These are phyloP conservation scores for Protomyces pachydermus DNA, from an alignment of 1,139 yeast genomes.

Conservation along the genomic window DNA sequence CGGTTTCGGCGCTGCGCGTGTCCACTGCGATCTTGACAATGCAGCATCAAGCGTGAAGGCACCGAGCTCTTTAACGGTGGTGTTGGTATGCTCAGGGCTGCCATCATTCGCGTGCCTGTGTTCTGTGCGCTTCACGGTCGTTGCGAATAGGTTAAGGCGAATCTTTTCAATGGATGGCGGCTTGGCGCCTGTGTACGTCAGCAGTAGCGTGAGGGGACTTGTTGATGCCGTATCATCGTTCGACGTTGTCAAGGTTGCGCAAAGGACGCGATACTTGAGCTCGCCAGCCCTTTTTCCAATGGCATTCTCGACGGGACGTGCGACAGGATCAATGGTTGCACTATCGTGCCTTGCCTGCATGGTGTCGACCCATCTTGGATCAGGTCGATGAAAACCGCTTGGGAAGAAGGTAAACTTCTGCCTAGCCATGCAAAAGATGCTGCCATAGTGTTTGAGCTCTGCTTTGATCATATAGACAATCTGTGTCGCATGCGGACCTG, in stretches of 20 bases:
- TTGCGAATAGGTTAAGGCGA: not conserved
- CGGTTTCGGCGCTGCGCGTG: not conserved
- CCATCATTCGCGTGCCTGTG: not conserved
- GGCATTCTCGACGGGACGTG: not conserved
- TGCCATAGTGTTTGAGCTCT: constrained; percentile 3
- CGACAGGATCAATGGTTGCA: not conserved
- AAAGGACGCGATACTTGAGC: not conserved
- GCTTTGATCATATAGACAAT: constrained; percentile 9
- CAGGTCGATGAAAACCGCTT: not conserved
- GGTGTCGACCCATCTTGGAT: not conserved
- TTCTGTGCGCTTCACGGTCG: not conserved
- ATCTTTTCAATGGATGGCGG: not conserved
- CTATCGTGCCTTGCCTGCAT: not conserved
- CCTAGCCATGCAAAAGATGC: not conserved
- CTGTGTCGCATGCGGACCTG: not conserved
- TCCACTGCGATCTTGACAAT: not conserved
- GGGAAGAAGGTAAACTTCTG: not conserved
- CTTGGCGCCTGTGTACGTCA: not conserved
- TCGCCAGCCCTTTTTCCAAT: not conserved
- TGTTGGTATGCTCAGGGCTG: not conserved
- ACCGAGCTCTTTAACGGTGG: not conserved
- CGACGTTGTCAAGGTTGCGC: not conserved
- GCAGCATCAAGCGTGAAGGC: not conserved
- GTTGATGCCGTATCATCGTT: not conserved
- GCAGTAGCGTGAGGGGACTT: not conserved